These are phyloP conservation scores for Trypethelium eluteriae DNA, from an alignment of 495 filamentous ascomycete species.

Conservation along the genomic window DNA sequence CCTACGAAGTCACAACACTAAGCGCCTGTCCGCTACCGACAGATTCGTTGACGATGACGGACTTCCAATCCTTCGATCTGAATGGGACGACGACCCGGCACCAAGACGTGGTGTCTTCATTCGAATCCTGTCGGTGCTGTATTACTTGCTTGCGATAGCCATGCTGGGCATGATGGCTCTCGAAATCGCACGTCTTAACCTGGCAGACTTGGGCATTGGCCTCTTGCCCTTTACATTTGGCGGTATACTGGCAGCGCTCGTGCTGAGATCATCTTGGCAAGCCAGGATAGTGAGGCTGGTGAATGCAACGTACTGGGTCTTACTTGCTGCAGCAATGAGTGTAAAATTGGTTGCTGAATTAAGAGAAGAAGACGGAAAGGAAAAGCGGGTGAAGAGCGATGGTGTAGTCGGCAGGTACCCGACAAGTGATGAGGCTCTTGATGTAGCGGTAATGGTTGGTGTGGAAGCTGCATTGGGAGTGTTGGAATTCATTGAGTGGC, in stretches of 20 bases:
- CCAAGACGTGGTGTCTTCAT: not conserved
- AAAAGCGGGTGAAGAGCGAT: not conserved
- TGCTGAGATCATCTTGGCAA: slow-evolving; percentile 3
- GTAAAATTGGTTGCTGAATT: slow-evolving; percentile 1
- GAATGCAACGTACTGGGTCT: not conserved
- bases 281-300: not conserved
- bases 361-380: not conserved
- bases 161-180: slow-evolving; percentile 10
- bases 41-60: not conserved
- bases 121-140: slow-evolving; percentile 1
- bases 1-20: slow-evolving; percentile 2
- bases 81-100: slow-evolving; percentile 1
- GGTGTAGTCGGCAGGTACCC: slow-evolving; percentile 6
- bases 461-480: not conserved
- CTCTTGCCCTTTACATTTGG: slow-evolving; percentile 7
- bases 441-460: not conserved
- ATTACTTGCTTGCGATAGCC: slow-evolving; percentile 5
- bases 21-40: not conserved
- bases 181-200: slow-evolving; percentile 4
- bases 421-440: not conserved
- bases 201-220: slow-evolving; percentile 3
- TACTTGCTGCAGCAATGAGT: slow-evolving; percentile 1
- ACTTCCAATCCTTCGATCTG: not conserved
- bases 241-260: not conserved
- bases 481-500: slow-evolving; percentile 6